Percentiles rank a stretch among this genome's conserved stretches.
These are phyloP conservation scores for Penicillium concentricum DNA, from an alignment of 2,329 filamentous ascomycete genomes.

Conservation along the genomic window DNA sequence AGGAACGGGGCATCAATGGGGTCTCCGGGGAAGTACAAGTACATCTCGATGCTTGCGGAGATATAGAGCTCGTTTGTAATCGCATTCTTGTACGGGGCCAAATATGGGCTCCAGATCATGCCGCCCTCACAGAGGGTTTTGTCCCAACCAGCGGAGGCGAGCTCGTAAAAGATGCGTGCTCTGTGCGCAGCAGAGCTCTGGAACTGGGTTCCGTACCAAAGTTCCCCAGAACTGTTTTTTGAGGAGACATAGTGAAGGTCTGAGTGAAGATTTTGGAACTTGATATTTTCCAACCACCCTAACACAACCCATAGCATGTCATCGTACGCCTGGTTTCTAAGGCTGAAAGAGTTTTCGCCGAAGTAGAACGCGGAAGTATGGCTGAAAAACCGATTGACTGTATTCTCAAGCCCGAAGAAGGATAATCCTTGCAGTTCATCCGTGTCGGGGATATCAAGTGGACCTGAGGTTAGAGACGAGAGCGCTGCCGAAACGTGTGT, in stretches of 20 bases:
- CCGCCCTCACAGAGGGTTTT: constrained; percentile 77
- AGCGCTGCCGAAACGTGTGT: constrained; percentile 76
- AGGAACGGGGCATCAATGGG: constrained; percentile 68
- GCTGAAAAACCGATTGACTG: constrained; percentile 79
- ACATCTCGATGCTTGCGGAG: constrained; percentile 82
- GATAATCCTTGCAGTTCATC: constrained; percentile 20
- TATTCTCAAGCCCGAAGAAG: constrained; percentile 63
- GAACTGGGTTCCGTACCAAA: constrained; percentile 78
- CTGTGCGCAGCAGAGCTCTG: constrained; percentile 76
- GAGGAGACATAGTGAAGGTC: constrained; percentile 55
- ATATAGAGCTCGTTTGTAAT: constrained; percentile 94
- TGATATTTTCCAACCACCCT: constrained; percentile 80
- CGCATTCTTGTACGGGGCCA: constrained; percentile 88
- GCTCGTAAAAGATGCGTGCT: constrained; percentile 79
- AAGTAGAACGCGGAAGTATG: constrained; percentile 79
- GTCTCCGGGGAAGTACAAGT: constrained; percentile 82
- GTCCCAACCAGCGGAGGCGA: constrained; percentile 79
- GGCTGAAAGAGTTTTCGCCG: constrained; percentile 73
- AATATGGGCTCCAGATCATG: constrained; percentile 83
- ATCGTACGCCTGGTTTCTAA: constrained; percentile 80
- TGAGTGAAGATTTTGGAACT: constrained; percentile 72
- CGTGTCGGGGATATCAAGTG: constrained; percentile 43
- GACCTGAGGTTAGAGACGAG: constrained; percentile 62
- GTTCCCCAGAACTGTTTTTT: constrained; percentile 20
- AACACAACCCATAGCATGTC: constrained; percentile 96